phyloP scores from a whole-genome alignment of 2,329 filamentous ascomycete species.

The Phyllosticta citribraziliensis region DNA sequence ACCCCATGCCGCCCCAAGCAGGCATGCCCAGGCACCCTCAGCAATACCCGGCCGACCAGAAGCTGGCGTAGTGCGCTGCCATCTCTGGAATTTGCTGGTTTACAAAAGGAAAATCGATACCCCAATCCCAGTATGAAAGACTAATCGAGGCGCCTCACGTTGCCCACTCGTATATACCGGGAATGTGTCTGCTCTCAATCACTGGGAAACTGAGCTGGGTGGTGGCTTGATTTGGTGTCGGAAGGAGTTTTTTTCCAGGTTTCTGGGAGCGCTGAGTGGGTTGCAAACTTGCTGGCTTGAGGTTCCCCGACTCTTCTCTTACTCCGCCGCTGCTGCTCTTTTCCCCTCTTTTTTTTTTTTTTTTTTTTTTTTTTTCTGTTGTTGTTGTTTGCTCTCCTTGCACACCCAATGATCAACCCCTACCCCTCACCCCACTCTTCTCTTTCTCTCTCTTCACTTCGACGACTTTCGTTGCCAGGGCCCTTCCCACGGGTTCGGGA shows the following conservation, averaged over 20 bases:
- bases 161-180: constrained; percentile 12
- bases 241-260: constrained; percentile 6
- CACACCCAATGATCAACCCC: background rate
- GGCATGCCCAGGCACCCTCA: constrained; percentile 53
- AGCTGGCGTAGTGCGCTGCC: constrained; percentile 22
- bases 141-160: constrained; percentile 5
- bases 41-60: constrained; percentile 58
- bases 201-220: constrained; percentile 3
- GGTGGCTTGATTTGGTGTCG: constrained; percentile 10
- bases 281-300: constrained; percentile 1
- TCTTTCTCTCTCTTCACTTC: constrained; percentile 4
- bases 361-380: no score
- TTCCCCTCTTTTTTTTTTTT: background rate
- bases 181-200: constrained; percentile 9
- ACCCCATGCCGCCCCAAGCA: constrained; percentile 66
- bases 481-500: background rate
- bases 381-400: constrained; percentile 5
- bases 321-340: background rate
- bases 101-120: constrained; percentile 12
- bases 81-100: constrained; percentile 11
- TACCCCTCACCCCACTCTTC: no score
- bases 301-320: background rate
- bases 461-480: constrained; percentile 8
- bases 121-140: constrained; percentile 10
- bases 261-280: constrained; percentile 4